phyloP scores from a whole-genome alignment of 2,329 filamentous ascomycete genomes.

The Aspergillus fumigatus region DNA sequence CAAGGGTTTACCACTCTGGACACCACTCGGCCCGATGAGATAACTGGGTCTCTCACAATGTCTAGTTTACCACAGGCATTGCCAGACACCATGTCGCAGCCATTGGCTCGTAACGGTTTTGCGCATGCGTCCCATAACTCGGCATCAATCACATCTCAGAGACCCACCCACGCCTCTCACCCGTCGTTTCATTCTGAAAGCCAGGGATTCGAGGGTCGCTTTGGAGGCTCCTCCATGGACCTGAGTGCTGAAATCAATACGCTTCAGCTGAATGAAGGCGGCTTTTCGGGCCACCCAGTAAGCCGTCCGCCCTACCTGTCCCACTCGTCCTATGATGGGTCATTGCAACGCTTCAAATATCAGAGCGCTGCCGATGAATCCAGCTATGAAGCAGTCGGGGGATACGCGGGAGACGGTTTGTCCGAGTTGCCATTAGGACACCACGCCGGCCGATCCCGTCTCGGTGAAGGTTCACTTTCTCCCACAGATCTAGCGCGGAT shows the following conservation, averaged over 20 bases:
- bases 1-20: conserved; percentile 27
- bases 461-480: conserved; percentile 42
- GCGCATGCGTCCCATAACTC: conserved; percentile 35
- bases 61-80: conserved; percentile 25
- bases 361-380: conserved; percentile 24
- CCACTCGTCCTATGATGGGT: conserved; percentile 43
- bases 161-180: conserved; percentile 34
- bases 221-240: conserved; percentile 25
- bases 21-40: conserved; percentile 25
- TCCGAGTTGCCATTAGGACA: conserved; percentile 31
- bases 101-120: conserved; percentile 23
- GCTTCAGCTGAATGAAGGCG: conserved; percentile 31
- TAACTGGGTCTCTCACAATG: conserved; percentile 25
- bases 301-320: conserved; percentile 28
- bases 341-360: conserved; percentile 43
- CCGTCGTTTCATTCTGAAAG: conserved; percentile 38
- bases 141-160: conserved; percentile 27
- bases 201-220: conserved; percentile 30
- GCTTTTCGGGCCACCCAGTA: conserved; percentile 29
- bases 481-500: conserved; percentile 46
- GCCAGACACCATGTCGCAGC: conserved; percentile 24
- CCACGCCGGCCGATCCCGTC: conserved; percentile 37
- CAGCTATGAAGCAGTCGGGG: conserved; percentile 22
- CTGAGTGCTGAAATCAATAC: conserved; percentile 29
- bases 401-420: conserved; percentile 24